Conservation (phyloP, 176 grass and related monocot genomes). For the Typha latifolia region DNA sequence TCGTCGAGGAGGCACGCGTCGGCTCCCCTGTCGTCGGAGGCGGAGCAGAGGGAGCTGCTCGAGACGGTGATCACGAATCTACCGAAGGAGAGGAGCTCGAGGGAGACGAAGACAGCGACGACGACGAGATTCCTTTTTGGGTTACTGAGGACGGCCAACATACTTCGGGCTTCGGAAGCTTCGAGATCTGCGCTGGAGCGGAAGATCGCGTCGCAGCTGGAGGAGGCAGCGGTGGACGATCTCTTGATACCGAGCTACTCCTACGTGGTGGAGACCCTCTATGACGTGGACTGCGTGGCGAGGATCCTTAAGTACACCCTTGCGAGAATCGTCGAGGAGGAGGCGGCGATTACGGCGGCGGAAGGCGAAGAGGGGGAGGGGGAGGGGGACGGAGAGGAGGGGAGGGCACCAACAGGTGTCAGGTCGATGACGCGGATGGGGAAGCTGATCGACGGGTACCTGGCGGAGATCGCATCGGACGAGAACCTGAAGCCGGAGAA, state of each 20-base stretch:
- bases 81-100: conserved; percentile 30
- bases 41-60: conserved; percentile 68
- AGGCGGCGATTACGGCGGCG: background rate
- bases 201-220: conserved; percentile 59
- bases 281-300: conserved; percentile 76
- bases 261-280: conserved; percentile 55
- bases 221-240: conserved; percentile 61
- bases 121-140: conserved; percentile 71
- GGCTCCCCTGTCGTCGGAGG: conserved; percentile 51
- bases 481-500: conserved; percentile 63
- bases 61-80: conserved; percentile 70
- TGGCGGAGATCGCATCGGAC: conserved; percentile 78
- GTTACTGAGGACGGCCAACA: conserved; percentile 59
- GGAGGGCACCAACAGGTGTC: conserved; percentile 3
- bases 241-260: conserved; percentile 84
- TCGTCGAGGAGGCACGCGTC: conserved; percentile 50
- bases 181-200: conserved; percentile 44
- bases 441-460: conserved; percentile 79
- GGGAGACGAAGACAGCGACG: conserved; percentile 17
- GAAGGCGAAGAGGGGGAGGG: conserved; percentile 9
- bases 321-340: conserved; percentile 8
- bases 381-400: background rate
- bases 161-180: conserved; percentile 47
- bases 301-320: conserved; percentile 62
- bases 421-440: conserved; percentile 45